Conservation (phyloP, 2,329 filamentous ascomycete species). For the Trichophyton rubrum region DNA sequence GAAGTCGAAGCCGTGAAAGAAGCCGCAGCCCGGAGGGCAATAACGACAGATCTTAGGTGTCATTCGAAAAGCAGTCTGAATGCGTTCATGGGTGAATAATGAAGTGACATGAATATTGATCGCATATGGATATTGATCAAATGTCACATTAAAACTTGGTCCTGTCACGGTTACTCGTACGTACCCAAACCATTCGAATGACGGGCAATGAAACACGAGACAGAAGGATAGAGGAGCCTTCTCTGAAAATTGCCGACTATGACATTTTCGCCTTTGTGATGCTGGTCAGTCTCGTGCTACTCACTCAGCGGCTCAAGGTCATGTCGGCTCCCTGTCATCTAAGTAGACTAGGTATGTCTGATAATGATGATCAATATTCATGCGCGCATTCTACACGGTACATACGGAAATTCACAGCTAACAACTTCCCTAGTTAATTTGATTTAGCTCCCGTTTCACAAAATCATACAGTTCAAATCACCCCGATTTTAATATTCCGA, state of each 20-base stretch:
- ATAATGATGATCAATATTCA: not conserved
- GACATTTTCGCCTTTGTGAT: not conserved
- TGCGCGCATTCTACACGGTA: too few relatives aligned
- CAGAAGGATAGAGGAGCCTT: not conserved
- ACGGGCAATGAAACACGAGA: not conserved
- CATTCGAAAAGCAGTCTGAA: not conserved
- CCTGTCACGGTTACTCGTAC: not conserved
- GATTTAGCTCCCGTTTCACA: not conserved
- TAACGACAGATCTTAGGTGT: constrained; percentile 16
- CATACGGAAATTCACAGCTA: not conserved
- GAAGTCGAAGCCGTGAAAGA: constrained; percentile 35
- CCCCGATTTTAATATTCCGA: too few relatives aligned
- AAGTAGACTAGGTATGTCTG: not conserved
- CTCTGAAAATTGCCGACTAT: not conserved
- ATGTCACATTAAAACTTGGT: not conserved
- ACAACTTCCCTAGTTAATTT: not conserved
- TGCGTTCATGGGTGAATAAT: not conserved
- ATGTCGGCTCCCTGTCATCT: not conserved
- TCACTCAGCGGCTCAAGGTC: not conserved
- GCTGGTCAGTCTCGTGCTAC: not conserved
- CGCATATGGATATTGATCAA: not conserved
- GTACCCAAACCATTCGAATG: not conserved
- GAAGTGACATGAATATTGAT: not conserved
- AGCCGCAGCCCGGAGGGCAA: constrained; percentile 34
- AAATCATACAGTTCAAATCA: not conserved